Conservation (phyloP, 495 filamentous ascomycete genomes). For the Elaphomyces granulatus region DNA sequence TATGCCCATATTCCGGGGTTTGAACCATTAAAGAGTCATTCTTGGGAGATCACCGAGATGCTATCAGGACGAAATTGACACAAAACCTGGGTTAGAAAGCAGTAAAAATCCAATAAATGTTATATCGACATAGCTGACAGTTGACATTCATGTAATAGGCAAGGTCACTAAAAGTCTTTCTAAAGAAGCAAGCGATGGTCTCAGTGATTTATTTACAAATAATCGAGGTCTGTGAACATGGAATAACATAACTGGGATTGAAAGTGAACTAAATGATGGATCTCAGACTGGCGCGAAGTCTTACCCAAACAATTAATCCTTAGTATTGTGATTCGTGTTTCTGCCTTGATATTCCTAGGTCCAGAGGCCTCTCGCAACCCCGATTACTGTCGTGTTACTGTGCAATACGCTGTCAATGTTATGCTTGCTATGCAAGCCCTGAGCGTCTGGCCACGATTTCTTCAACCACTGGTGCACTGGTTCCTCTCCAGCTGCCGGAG, state of each 20-base stretch:
- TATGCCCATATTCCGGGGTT: neutral
- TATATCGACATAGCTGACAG: neutral
- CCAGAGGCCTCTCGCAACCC: constrained; percentile 35
- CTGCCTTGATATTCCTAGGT: constrained; percentile 45
- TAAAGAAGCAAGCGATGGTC: constrained; percentile 21
- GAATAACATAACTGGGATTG: neutral
- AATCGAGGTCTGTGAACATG: constrained; percentile 1
- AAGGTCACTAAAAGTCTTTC: constrained; percentile 1
- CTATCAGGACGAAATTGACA: neutral
- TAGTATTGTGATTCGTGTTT: constrained; percentile 40
- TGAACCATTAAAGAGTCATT: neutral
- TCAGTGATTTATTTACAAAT: constrained; percentile 17
- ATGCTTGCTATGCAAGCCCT: constrained; percentile 24
- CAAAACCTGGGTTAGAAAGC: neutral
- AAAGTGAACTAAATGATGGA: neutral
- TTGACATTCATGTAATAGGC: no score
- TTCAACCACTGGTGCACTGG: constrained; percentile 25
- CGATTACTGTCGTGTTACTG: constrained; percentile 42
- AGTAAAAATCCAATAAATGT: neutral
- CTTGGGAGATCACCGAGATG: neutral
- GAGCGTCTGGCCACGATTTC: constrained; percentile 20
- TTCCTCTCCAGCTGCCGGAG: constrained; percentile 19
- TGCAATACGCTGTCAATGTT: constrained; percentile 42
- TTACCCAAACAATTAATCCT: constrained; percentile 24
- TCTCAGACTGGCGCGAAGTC: constrained; percentile 9